Percentiles rank a stretch among this genome's conserved stretches.
Conservation (phyloP, 768 basidiomycete genomes). For the Gautieria morchelliformis region DNA sequence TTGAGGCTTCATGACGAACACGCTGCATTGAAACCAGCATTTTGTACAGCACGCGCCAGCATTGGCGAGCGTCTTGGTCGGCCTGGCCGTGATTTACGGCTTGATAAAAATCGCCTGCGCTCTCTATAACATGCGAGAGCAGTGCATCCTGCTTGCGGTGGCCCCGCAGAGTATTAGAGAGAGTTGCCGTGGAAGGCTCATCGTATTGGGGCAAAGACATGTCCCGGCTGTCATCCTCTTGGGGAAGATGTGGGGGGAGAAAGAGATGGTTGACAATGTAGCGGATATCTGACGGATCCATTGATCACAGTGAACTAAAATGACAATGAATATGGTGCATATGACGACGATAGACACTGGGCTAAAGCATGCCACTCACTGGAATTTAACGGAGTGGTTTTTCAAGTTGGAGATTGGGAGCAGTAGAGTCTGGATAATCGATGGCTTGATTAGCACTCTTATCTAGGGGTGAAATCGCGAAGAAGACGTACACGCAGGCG, state of each 20-base stretch:
- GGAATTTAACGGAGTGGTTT: no score
- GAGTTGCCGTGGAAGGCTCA: no score
- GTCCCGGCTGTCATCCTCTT: slow-evolving; percentile 9
- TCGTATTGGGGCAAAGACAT: no score
- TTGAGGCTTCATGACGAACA: not conserved
- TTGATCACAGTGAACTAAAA: not conserved
- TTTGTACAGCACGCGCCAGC: not conserved
- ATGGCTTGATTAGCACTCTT: no score
- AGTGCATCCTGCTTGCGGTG: slow-evolving; percentile 26
- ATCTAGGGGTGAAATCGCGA: no score
- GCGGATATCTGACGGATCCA: not conserved
- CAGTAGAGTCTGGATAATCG: no score
- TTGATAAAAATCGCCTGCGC: not conserved
- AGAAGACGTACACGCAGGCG: no score
- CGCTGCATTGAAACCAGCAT: not conserved
- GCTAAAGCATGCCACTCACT: no score
- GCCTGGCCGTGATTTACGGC: not conserved
- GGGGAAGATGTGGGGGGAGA: slow-evolving; percentile 24
- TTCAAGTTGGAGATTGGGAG: no score
- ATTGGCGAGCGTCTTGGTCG: not conserved
- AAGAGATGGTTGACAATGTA: slow-evolving; percentile 36
- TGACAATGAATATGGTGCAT: no score
- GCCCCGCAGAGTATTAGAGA: no score
- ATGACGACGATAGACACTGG: no score
- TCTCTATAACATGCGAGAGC: slow-evolving; percentile 11